Percentiles rank a stretch among this genome's conserved stretches.
phyloP scores from a whole-genome alignment of 1,284 basidiomycete genomes.

The Boletus smithii region DNA sequence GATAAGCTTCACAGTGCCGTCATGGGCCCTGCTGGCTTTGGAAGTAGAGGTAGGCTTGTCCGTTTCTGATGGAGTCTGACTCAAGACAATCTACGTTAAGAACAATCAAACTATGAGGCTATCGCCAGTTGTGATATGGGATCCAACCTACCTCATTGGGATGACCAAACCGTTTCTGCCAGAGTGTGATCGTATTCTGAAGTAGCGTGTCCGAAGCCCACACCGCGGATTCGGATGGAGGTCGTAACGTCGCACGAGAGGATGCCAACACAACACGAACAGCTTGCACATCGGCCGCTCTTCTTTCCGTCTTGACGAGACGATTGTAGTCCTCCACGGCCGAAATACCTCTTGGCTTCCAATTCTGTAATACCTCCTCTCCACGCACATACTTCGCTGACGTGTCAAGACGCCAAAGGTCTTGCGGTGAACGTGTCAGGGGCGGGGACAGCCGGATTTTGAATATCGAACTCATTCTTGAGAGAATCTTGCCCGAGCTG shows the following conservation, averaged over 20 bases:
- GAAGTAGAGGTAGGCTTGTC: slow-evolving; percentile 38
- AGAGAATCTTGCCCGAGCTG: slow-evolving; percentile 67
- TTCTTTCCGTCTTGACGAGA: slow-evolving; percentile 65
- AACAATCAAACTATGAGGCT: slow-evolving; percentile 1
- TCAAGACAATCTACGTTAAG: slow-evolving; percentile 63
- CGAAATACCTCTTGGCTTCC: slow-evolving; percentile 86
- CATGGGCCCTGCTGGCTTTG: slow-evolving; percentile 32
- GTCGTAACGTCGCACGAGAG: slow-evolving; percentile 43
- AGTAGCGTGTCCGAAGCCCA: slow-evolving; percentile 65
- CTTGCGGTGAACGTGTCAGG: slow-evolving; percentile 80
- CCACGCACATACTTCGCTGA: slow-evolving; percentile 91
- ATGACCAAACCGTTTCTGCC: slow-evolving; percentile 81
- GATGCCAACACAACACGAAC: slow-evolving; percentile 73
- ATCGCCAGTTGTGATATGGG: background rate
- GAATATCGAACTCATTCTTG: slow-evolving; percentile 81
- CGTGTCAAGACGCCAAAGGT: slow-evolving; percentile 94
- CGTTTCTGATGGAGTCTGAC: slow-evolving; percentile 57
- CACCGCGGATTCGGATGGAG: slow-evolving; percentile 50
- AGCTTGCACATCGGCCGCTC: slow-evolving; percentile 86
- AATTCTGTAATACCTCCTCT: slow-evolving; percentile 78
- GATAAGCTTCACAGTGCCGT: slow-evolving; percentile 62
- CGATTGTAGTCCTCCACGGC: slow-evolving; percentile 83
- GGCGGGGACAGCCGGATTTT: slow-evolving; percentile 79
- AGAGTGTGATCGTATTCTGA: slow-evolving; percentile 65
- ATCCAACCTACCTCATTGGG: slow-evolving; percentile 58